These are phyloP conservation scores for Erythrophleum ivorense DNA, from an alignment of 331 rosid genomes.

Conservation along the genomic window DNA sequence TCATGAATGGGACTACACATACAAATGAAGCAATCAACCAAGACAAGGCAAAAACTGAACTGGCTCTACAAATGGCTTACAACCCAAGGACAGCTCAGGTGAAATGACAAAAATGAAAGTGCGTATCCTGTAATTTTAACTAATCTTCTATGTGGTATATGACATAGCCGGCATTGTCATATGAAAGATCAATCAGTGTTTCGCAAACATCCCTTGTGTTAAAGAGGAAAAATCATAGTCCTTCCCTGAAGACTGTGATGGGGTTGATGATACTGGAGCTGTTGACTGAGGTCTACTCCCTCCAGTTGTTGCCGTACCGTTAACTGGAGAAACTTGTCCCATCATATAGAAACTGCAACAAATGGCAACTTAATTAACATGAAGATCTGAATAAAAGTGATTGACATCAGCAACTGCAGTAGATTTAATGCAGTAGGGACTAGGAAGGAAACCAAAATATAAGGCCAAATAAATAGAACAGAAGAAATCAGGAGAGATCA, in stretches of 20 bases:
- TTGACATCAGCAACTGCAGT: slow-evolving; percentile 16
- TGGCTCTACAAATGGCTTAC: slow-evolving; percentile 83
- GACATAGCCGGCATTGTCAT: slow-evolving; percentile 43
- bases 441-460: slow-evolving; percentile 1
- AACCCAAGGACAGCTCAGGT: slow-evolving; percentile 52
- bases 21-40: slow-evolving; percentile 73
- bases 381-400: neutral
- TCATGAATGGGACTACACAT: slow-evolving; percentile 53
- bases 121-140: slow-evolving; percentile 59
- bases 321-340: slow-evolving; percentile 71
- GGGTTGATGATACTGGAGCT: slow-evolving; percentile 58
- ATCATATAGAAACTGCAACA: slow-evolving; percentile 64
- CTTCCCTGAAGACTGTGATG: slow-evolving; percentile 56
- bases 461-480: neutral
- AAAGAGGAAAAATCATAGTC: slow-evolving; percentile 93
- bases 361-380: slow-evolving; percentile 32
- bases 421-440: too few relatives aligned
- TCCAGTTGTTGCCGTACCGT: slow-evolving; percentile 53
- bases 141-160: slow-evolving; percentile 61
- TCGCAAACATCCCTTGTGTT: slow-evolving; percentile 86
- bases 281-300: slow-evolving; percentile 61
- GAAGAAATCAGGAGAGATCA: neutral
- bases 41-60: slow-evolving; percentile 51
- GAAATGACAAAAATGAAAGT: slow-evolving; percentile 40
- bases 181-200: slow-evolving; percentile 54